A percentile compares a stretch with the other conserved stretches of the same genome.
These are phyloP conservation scores for Pyrenula aspistea DNA, from an alignment of 495 filamentous ascomycete genomes.

Conservation along the genomic window DNA sequence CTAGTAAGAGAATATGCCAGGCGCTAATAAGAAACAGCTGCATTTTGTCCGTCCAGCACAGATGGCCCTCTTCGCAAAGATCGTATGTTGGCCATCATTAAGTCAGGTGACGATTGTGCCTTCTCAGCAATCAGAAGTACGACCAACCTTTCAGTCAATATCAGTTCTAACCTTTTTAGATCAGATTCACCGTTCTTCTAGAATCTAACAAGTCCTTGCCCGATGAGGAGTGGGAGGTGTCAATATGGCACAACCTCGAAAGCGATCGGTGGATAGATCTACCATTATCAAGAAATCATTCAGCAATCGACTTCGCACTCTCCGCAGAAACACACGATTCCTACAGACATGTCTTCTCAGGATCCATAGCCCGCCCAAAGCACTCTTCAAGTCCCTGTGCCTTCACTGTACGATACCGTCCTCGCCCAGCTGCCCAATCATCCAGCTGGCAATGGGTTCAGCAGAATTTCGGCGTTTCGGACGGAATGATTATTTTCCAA, in stretches of 20 bases:
- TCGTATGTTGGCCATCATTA: conserved; percentile 52
- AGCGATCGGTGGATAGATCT: conserved; percentile 36
- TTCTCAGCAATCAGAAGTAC: conserved; percentile 15
- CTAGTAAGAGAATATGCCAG: too few relatives aligned
- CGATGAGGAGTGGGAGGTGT: conserved; percentile 54
- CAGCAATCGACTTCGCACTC: conserved; percentile 25
- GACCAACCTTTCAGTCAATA: conserved; percentile 3
- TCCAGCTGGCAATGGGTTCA: conserved; percentile 63
- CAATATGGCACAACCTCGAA: conserved; percentile 61
- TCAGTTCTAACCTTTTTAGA: conserved; percentile 17
- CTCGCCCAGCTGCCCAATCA: conserved; percentile 23
- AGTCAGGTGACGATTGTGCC: conserved; percentile 53
- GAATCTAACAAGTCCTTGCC: conserved; percentile 46
- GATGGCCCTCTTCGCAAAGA: conserved; percentile 36
- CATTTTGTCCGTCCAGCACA: conserved; percentile 29
- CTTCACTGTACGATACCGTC: conserved; percentile 71
- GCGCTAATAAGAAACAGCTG: conserved; percentile 8
- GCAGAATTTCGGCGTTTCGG: conserved; percentile 41
- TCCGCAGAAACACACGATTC: conserved; percentile 16
- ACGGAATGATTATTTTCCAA: conserved; percentile 51
- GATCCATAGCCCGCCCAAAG: conserved; percentile 20
- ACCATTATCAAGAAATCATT: conserved; percentile 16
- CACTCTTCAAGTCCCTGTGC: conserved; percentile 26
- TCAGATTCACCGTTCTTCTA: conserved; percentile 58
- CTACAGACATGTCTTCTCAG: conserved; percentile 27